Evolutionary conservation across 2,329 filamentous ascomycete genomes (phyloP).

Genomic region (Scedosporium apiospermum): DNA sequence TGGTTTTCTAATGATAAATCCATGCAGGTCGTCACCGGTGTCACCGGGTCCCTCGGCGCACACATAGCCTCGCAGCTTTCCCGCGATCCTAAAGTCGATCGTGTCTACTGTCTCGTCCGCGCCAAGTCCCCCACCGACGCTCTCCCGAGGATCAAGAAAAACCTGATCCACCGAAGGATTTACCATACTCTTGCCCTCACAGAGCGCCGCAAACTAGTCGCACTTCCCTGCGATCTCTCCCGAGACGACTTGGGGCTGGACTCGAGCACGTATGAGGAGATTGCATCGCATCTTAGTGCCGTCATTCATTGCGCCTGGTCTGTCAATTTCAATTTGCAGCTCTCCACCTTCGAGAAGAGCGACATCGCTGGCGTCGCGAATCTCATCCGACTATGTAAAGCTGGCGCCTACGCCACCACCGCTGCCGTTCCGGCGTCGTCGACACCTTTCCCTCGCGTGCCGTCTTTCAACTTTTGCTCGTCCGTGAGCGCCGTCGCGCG

Average conservation of each 20-base stretch:
- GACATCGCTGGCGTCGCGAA: constrained; percentile 34
- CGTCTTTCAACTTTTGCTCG: constrained; percentile 38
- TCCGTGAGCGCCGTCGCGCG: constrained; percentile 34
- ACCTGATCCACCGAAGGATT: constrained; percentile 22
- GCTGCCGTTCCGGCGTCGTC: constrained; percentile 6
- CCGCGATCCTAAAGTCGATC: neutral
- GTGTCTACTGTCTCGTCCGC: constrained; percentile 39
- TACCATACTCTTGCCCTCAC: constrained; percentile 15
- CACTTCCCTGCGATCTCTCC: constrained; percentile 11
- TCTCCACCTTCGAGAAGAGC: constrained; percentile 41
- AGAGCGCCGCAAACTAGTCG: constrained; percentile 14
- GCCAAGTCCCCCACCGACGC: constrained; percentile 20
- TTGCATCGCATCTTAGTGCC: constrained; percentile 23
- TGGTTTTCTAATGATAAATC: constrained; percentile 9
- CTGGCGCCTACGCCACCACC: constrained; percentile 7
- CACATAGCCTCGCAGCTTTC: constrained; percentile 43
- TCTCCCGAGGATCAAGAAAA: constrained; percentile 10
- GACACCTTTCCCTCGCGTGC: too few species aligned
- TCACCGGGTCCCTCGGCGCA: constrained; percentile 55
- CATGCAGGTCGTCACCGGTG: constrained; percentile 46
- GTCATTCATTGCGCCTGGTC: constrained; percentile 45
- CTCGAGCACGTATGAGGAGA: constrained; percentile 16
- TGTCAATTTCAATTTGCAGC: constrained; percentile 46
- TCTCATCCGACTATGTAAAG: constrained; percentile 26
- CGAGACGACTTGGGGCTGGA: constrained; percentile 7